These are phyloP conservation scores for Ophiosphaerella korrae DNA, from an alignment of 2,329 filamentous ascomycete species.

Conservation along the genomic window DNA sequence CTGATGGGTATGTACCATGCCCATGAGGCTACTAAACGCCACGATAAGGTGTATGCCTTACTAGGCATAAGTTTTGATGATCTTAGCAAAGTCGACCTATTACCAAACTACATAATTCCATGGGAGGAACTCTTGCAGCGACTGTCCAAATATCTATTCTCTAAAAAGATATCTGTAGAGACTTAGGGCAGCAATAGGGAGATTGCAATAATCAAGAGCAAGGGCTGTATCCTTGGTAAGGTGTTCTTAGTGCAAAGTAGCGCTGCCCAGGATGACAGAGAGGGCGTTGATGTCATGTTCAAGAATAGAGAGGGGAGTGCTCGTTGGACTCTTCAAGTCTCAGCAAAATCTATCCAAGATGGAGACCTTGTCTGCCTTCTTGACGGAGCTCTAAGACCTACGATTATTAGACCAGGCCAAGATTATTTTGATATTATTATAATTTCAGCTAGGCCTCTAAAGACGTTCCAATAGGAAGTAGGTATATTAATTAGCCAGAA, in stretches of 20 bases:
- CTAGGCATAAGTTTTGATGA: slow-evolving; percentile 11
- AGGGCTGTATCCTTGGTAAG: slow-evolving; percentile 1
- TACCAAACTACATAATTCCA: slow-evolving; percentile 12
- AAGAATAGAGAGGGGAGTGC: not conserved
- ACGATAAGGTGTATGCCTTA: slow-evolving; percentile 17
- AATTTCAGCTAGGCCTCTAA: not conserved
- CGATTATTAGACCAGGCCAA: slow-evolving; percentile 12
- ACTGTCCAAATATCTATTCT: slow-evolving; percentile 13
- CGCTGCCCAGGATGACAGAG: slow-evolving; percentile 3
- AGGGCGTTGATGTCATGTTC: slow-evolving; percentile 4
- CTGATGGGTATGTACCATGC: slow-evolving; percentile 18
- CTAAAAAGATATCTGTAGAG: slow-evolving; percentile 15
- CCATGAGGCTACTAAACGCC: slow-evolving; percentile 8
- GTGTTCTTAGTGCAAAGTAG: not conserved
- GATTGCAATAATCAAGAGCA: too few relatives aligned
- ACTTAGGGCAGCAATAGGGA: not conserved
- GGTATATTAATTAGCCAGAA: not conserved
- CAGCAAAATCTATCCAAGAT: slow-evolving; percentile 6
- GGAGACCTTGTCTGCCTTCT: not conserved
- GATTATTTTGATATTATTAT: slow-evolving; percentile 7
- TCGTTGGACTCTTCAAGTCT: slow-evolving; percentile 8
- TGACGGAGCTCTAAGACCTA: slow-evolving; percentile 9
- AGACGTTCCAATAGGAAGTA: not conserved
- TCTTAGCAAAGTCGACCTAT: not conserved
- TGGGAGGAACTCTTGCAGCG: slow-evolving; percentile 15